A percentile compares a stretch with the other conserved stretches of the same genome.
Conservation (phyloP, 208 protist genomes). For the Trypanosomatidae sp. region DNA sequence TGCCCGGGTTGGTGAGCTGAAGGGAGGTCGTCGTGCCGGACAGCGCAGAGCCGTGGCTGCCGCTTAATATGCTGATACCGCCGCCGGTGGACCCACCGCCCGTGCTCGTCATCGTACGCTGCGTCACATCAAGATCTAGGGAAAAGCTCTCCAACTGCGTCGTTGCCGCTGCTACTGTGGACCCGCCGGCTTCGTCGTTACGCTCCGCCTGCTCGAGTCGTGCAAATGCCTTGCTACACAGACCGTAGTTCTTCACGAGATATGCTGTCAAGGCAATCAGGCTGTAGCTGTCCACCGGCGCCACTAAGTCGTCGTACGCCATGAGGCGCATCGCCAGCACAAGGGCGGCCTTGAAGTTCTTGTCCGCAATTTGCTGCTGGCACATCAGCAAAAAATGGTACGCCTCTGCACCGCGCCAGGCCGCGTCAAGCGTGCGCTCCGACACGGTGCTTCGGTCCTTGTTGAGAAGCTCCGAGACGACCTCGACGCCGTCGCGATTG, state of each 20-base stretch:
- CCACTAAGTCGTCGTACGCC: conserved; percentile 95
- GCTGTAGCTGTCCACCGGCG: conserved; percentile 89
- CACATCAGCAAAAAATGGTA: conserved; percentile 96
- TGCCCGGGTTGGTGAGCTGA: conserved; percentile 76
- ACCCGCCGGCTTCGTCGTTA: conserved; percentile 51
- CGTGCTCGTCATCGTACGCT: conserved; percentile 54
- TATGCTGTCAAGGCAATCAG: conserved; percentile 95
- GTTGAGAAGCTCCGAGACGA: conserved; percentile 74
- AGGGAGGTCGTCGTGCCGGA: conserved; percentile 75
- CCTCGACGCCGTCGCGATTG: conserved; percentile 56
- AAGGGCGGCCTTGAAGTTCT: conserved; percentile 72
- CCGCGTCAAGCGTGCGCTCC: conserved; percentile 82
- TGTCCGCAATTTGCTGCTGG: conserved; percentile 83
- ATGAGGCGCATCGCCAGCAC: conserved; percentile 90
- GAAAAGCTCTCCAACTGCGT: conserved; percentile 68
- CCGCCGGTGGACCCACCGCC: conserved; percentile 19
- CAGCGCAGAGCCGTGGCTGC: conserved; percentile 39
- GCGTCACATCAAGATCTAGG: conserved; percentile 78
- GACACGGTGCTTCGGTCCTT: conserved; percentile 68
- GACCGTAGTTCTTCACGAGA: conserved; percentile 87
- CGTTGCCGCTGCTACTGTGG: conserved; percentile 10
- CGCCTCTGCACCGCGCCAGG: conserved; percentile 95
- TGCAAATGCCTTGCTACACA: conserved; percentile 96
- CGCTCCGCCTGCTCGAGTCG: conserved; percentile 91
- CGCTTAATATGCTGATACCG: conserved; percentile 11